phyloP scores from a whole-genome alignment of 2,329 filamentous ascomycete genomes.

The Davidsoniella australis region DNA sequence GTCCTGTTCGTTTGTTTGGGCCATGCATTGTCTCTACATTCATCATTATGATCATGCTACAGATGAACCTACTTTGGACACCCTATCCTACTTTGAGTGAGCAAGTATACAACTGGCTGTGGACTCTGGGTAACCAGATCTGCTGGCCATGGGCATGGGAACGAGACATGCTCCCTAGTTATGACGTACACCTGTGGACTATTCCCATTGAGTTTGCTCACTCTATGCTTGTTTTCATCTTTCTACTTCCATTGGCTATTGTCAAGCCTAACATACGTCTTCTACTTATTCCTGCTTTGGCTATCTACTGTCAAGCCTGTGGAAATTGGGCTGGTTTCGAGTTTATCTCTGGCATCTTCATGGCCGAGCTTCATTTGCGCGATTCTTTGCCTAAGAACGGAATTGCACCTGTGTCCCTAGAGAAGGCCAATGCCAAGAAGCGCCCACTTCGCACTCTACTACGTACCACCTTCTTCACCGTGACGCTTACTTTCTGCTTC shows the following conservation, averaged over 20 bases:
- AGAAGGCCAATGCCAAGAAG: conserved; percentile 1
- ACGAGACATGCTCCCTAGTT: conserved; percentile 16
- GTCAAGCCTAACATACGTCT: conserved; percentile 27
- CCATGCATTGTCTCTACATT: conserved; percentile 34
- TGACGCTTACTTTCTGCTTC: conserved; percentile 20
- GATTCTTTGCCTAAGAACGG: conserved; percentile 11
- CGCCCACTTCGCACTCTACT: not conserved
- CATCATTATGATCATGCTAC: conserved; percentile 25
- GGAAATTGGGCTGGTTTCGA: conserved; percentile 13
- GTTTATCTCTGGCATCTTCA: conserved; percentile 35
- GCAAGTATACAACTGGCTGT: conserved; percentile 30
- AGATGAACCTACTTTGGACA: conserved; percentile 13
- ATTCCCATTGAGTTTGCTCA: conserved; percentile 44
- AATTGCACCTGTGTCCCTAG: conserved; percentile 4
- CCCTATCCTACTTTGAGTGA: conserved; percentile 12
- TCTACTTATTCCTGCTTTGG: conserved; percentile 24
- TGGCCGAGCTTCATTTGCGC: conserved; percentile 38
- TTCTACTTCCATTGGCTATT: conserved; percentile 31
- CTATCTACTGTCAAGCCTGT: conserved; percentile 22
- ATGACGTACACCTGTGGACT: conserved; percentile 45
- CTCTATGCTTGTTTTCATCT: conserved; percentile 39
- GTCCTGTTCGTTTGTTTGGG: conserved; percentile 33
- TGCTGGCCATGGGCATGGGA: conserved; percentile 15
- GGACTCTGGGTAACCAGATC: conserved; percentile 16
- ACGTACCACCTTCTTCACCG: conserved; percentile 4